A percentile compares a stretch with the other conserved stretches of the same genome.
phyloP scores from a whole-genome alignment of 768 basidiomycete genomes.

The Boletus subcaerulescens region DNA sequence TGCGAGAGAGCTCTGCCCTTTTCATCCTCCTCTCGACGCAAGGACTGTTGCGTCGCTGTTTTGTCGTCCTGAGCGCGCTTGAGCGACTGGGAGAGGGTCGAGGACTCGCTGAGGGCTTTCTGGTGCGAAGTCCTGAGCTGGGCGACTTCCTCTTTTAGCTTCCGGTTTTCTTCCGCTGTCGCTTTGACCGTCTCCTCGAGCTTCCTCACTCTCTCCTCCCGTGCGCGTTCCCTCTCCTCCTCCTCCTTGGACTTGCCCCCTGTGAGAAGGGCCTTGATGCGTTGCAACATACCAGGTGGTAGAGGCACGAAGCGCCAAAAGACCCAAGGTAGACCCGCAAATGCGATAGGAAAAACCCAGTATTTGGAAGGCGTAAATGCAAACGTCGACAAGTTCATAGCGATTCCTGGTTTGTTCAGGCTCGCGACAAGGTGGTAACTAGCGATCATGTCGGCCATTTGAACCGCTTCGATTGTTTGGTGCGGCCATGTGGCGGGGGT shows the following conservation, averaged over 20 bases:
- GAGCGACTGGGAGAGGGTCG: constrained; percentile 15
- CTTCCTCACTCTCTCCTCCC: constrained; percentile 14
- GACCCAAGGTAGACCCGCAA: constrained; percentile 27
- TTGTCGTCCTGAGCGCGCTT: constrained; percentile 19
- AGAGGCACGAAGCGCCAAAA: constrained; percentile 15
- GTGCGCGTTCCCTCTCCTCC: constrained; percentile 15
- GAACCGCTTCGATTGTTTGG: constrained; percentile 24
- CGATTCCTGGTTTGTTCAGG: constrained; percentile 17
- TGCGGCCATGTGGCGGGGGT: constrained; percentile 27
- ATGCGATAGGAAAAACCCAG: constrained; percentile 28
- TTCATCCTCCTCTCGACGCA: constrained; percentile 22
- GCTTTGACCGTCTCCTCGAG: constrained; percentile 11
- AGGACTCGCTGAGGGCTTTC: constrained; percentile 9
- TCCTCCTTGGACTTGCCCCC: constrained; percentile 18
- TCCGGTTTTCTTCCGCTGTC: constrained; percentile 14
- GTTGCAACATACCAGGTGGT: background rate
- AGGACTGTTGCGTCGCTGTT: constrained; percentile 10
- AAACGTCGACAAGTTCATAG: constrained; percentile 31
- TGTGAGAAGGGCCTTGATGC: background rate
- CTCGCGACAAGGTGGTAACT: constrained; percentile 14
- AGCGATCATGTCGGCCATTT: constrained; percentile 14
- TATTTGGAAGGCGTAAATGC: constrained; percentile 26
- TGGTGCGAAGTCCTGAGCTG: constrained; percentile 9
- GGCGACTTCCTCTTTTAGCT: constrained; percentile 17
- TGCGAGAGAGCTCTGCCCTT: constrained; percentile 10